Conservation (phyloP, 2,329 filamentous ascomycete species). For the Dothideomycetes sp. region DNA sequence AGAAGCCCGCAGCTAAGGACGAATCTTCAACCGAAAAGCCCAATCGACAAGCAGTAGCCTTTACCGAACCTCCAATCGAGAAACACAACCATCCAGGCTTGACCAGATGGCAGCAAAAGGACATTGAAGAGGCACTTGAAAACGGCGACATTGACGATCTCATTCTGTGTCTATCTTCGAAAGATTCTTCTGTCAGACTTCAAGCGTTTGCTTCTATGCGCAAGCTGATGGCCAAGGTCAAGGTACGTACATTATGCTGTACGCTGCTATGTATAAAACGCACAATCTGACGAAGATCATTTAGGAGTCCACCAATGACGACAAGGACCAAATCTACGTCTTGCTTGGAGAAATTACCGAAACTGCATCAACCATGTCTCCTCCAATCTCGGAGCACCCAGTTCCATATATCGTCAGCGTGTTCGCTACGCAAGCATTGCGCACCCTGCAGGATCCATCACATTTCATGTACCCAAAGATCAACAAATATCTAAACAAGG, state of each 20-base stretch:
- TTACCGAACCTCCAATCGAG: constrained; percentile 33
- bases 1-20: not conserved
- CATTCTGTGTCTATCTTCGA: constrained; percentile 65
- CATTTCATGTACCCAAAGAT: constrained; percentile 79
- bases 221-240: constrained; percentile 48
- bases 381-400: constrained; percentile 27
- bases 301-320: constrained; percentile 58
- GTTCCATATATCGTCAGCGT: constrained; percentile 67
- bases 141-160: constrained; percentile 64
- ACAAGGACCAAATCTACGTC: constrained; percentile 70
- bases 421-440: constrained; percentile 62
- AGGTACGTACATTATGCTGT: no score
- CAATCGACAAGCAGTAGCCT: constrained; percentile 13
- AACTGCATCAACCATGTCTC: constrained; percentile 50
- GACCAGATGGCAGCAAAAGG: constrained; percentile 62
- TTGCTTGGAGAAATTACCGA: constrained; percentile 73
- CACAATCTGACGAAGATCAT: constrained; percentile 50
- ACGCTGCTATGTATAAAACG: constrained; percentile 31
- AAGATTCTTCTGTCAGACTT: constrained; percentile 64
- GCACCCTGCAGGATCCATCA: constrained; percentile 64
- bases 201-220: constrained; percentile 64
- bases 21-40: constrained; percentile 1
- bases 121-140: constrained; percentile 68
- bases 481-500: constrained; percentile 71
- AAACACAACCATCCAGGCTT: constrained; percentile 39